Evolutionary conservation across 83 land plant species (phyloP), one percentile per base, ranked within the genome.

Genomic region (Diphasiastrum complanatum): DNA sequence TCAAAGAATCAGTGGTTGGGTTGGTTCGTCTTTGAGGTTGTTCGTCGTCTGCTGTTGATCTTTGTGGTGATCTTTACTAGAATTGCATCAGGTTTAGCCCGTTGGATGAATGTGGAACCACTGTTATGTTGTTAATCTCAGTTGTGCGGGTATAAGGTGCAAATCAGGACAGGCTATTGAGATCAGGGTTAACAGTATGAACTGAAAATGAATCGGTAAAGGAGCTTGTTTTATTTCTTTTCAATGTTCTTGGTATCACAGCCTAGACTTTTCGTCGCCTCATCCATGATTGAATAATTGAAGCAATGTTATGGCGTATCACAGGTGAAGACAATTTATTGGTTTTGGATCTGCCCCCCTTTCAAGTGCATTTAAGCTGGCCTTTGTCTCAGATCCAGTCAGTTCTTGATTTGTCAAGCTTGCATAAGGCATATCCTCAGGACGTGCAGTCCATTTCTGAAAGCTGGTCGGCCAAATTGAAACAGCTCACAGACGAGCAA

Each of bases 321-420:
- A 83, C 72, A 18, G 52, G 53, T 51, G 65, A 49, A 6, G 71
- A 79, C 47, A 73, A 28, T 12, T 19, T 58, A 4, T 22, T 85
- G 20, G 60, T 66, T 33, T 64, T 89, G 19, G 63, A 78, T 2
- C 74, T 85, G 37, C 79, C 73, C 35, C 81, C 85, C 54, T 8
- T 80, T 72, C 64, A 40, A n/a, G 62, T 89, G 43, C 61, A 60
- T 28, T 74, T 80, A 52, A 73, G 67, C 45, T 89, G 95, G 95
- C 60, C 80, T 32, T 53, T 80, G 40, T 37, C 35, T 27, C 64
- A 73, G 58, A 27, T 89, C 23, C 57, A 76, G 46, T 78, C 71
- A 23, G 68, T 58, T 32, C 57, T 85, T 8, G 28, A 67, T 16
- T 48, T 29, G 23, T 43, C 24, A 4, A 32, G 45, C 2, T 19